These are phyloP conservation scores for Hypoxylon sp. DNA, from an alignment of 2,329 filamentous ascomycete genomes.

Conservation along the genomic window DNA sequence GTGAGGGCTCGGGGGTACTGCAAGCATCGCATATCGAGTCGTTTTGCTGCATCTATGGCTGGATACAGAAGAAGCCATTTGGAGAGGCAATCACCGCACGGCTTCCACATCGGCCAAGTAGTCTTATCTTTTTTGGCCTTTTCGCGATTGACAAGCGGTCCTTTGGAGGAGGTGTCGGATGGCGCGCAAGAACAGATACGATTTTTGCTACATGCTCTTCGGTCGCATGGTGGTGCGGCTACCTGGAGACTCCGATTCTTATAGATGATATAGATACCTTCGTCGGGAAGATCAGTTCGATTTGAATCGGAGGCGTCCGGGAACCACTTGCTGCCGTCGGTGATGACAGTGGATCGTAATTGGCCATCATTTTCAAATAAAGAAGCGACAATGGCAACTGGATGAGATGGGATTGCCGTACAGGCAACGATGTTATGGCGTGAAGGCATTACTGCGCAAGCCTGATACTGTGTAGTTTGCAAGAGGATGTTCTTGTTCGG, in stretches of 20 bases:
- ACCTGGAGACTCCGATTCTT: constrained; percentile 38
- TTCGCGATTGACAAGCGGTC: not conserved
- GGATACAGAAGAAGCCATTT: constrained; percentile 35
- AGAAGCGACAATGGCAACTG: constrained; percentile 25
- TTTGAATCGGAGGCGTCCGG: not conserved
- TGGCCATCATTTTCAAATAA: constrained; percentile 21
- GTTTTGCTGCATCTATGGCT: constrained; percentile 17
- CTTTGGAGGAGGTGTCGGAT: not conserved
- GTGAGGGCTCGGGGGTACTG: constrained; percentile 30
- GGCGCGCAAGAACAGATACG: constrained; percentile 32
- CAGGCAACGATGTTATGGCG: constrained; percentile 15
- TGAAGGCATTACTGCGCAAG: constrained; percentile 6
- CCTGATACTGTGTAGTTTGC: too few relatives aligned
- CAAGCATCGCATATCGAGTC: constrained; percentile 28
- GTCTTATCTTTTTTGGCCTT: not conserved
- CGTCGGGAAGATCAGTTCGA: constrained; percentile 32
- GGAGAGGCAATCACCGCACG: constrained; percentile 15
- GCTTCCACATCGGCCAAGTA: constrained; percentile 9
- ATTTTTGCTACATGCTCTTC: constrained; percentile 25
- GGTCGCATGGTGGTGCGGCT: constrained; percentile 33
- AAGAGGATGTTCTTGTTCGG: too few relatives aligned
- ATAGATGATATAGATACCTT: constrained; percentile 40
- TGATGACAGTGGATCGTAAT: constrained; percentile 26
- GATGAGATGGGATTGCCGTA: constrained; percentile 8
- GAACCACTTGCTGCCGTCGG: constrained; percentile 6